These are phyloP conservation scores for Clavispora santaluciae DNA, from an alignment of 805 yeast genomes.

Conservation along the genomic window DNA sequence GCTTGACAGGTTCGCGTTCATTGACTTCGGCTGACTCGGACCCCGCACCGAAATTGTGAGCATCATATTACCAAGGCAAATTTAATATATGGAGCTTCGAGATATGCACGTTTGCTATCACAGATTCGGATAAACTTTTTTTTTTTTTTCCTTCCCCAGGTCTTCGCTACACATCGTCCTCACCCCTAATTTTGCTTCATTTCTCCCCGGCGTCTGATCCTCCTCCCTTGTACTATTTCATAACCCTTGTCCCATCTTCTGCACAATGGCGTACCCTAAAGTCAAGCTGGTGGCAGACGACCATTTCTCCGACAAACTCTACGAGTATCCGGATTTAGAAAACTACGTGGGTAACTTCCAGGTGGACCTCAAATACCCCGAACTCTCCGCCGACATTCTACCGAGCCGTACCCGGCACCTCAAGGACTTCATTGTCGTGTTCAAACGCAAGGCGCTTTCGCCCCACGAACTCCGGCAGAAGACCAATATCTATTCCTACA, in stretches of 20 bases:
- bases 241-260: not conserved
- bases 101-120: not conserved
- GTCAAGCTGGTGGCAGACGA: slow-evolving; percentile 2
- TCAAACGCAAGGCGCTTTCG: slow-evolving; percentile 24
- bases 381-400: not conserved
- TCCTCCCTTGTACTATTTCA: not conserved
- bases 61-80: not conserved
- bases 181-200: too few relatives aligned
- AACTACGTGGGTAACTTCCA: slow-evolving; percentile 21
- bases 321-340: slow-evolving; percentile 16
- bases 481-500: slow-evolving; percentile 21
- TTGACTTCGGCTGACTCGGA: not conserved
- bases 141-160: not conserved
- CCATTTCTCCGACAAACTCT: slow-evolving; percentile 8
- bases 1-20: not conserved
- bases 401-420: slow-evolving; percentile 3
- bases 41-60: not conserved
- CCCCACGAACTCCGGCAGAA: slow-evolving; percentile 6
- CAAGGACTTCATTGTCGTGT: slow-evolving; percentile 21
- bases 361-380: slow-evolving; percentile 4
- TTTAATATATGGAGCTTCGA: not conserved
- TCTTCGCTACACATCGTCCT: not conserved
- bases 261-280: not conserved
- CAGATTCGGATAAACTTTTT: not conserved
- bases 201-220: not conserved